Base-by-base conservation (phyloP, 768 basidiomycete species). In the Amanita exitialis region DNA sequence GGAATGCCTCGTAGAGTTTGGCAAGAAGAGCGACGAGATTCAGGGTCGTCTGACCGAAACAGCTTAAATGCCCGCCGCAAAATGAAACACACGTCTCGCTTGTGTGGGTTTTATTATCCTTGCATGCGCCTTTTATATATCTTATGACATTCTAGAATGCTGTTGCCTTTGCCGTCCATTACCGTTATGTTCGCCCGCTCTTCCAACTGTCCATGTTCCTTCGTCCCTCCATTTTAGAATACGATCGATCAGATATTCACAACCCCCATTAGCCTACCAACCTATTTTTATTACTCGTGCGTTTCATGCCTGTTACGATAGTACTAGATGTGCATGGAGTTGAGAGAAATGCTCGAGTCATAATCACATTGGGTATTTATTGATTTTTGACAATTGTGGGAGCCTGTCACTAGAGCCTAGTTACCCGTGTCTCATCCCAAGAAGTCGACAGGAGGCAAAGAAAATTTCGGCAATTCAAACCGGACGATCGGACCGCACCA, bases 1-100 rank as follows among this genome's bases (percentile, higher is more conserved):
- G 46, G 76, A 78, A 54, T 89, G 78, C 75, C 88, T 97, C 68
- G 69, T 60, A 3, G 71, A 73, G 37, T 74, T 86, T 28, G 68
- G 69, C 56, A 64, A 69, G 56, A 72, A 64, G 60, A 68, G 76
- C 41, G 70, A 64, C 53, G 67, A 69, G 47, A 72, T 78, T 53
- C 72, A 83, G 47, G 56, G 16, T 18, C 27, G 15, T 0, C 43
- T 44, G 50, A 25, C 2, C 6, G 34, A 37, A 36, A 43, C 27
- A 34, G 34, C 37, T 39, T 49, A 28, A 47, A 38, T 18, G 12
- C n/a, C 35, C 7, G 30, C 45, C 34, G 16, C 35, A 23, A 36
- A 35, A 47, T 44, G 9, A 28, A 47, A 35, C 12, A 35, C 18
- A 32, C 45, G 18, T 36, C 18, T 35, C 30, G 16, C 9, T 34